Percentiles rank a stretch among this genome's conserved stretches.
Evolutionary conservation across 495 filamentous ascomycete species (phyloP).

Genomic region (Xylaria longipes): DNA sequence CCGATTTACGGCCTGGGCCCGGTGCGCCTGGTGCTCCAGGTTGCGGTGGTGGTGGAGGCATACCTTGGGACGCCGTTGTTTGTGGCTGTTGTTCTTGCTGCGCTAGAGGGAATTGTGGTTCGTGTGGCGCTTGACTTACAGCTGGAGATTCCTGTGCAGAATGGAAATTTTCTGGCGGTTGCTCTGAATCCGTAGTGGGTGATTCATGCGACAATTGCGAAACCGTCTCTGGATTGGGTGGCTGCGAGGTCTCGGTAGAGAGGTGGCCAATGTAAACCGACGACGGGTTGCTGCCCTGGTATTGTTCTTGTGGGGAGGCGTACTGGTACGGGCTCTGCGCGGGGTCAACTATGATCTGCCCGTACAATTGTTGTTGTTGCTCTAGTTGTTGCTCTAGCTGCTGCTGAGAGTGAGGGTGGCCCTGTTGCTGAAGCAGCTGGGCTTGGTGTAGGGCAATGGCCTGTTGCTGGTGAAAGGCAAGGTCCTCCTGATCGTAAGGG

Average conservation of each 20-base stretch:
- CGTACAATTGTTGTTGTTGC: constrained; percentile 44
- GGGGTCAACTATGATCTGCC: constrained; percentile 42
- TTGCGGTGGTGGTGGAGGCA: constrained; percentile 60
- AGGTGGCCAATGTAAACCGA: constrained; percentile 45
- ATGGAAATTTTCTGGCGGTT: constrained; percentile 44
- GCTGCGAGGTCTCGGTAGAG: constrained; percentile 45
- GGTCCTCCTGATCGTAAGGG: constrained; percentile 50
- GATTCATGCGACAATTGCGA: constrained; percentile 70
- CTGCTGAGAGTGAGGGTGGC: constrained; percentile 29
- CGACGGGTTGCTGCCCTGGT: constrained; percentile 42
- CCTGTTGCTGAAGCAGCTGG: constrained; percentile 42
- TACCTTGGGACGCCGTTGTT: constrained; percentile 39
- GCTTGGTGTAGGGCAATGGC: constrained; percentile 45
- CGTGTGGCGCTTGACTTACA: constrained; percentile 42
- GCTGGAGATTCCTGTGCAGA: constrained; percentile 48
- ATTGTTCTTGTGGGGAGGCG: constrained; percentile 42
- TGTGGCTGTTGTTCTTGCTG: constrained; percentile 44
- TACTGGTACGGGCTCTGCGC: constrained; percentile 45
- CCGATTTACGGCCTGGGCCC: constrained; percentile 52
- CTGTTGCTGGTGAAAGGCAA: constrained; percentile 49
- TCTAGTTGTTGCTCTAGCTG: constrained; percentile 42
- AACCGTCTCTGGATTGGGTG: constrained; percentile 59
- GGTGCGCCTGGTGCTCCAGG: constrained; percentile 49
- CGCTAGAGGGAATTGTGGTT: constrained; percentile 43
- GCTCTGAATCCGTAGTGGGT: constrained; percentile 51